Conservation (phyloP, 805 yeast species). For the Schizosaccharomyces osmophilus region DNA sequence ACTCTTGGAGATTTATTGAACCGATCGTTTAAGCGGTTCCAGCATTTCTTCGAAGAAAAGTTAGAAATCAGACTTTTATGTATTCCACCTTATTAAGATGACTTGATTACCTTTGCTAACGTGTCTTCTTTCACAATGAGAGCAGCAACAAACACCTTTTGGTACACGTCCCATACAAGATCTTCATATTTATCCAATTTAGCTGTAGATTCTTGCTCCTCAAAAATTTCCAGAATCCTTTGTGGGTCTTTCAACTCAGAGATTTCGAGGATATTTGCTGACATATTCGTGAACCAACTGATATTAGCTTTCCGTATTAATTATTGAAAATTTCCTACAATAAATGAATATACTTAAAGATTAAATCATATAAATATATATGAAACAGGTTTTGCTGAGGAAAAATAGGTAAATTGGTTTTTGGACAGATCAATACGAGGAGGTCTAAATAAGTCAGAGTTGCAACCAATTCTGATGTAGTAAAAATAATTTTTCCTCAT, state of each 20-base stretch:
- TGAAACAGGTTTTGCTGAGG: too few species aligned
- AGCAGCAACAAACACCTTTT: slow-evolving; percentile 2
- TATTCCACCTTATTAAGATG: not conserved
- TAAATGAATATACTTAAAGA: too few species aligned
- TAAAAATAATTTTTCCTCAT: too few species aligned
- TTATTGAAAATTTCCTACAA: too few species aligned
- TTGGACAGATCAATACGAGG: too few species aligned
- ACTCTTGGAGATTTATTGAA: not conserved
- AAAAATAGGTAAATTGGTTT: too few species aligned
- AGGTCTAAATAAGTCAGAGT: too few species aligned
- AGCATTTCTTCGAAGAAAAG: not conserved
- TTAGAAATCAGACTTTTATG: not conserved
- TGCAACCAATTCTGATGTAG: too few species aligned
- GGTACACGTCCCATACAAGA: not conserved
- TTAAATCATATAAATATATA: too few species aligned
- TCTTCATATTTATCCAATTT: not conserved
- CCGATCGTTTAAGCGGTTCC: not conserved
- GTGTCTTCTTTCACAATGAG: not conserved
- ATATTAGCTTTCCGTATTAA: too few species aligned
- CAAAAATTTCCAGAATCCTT: not conserved
- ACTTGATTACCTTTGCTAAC: not conserved
- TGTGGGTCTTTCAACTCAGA: not conserved
- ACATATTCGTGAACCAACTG: not conserved
- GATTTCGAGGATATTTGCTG: not conserved
- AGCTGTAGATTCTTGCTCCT: not conserved